phyloP scores from a whole-genome alignment of 1,139 yeast species.

The Yamadazyma spencermartinsiae region DNA sequence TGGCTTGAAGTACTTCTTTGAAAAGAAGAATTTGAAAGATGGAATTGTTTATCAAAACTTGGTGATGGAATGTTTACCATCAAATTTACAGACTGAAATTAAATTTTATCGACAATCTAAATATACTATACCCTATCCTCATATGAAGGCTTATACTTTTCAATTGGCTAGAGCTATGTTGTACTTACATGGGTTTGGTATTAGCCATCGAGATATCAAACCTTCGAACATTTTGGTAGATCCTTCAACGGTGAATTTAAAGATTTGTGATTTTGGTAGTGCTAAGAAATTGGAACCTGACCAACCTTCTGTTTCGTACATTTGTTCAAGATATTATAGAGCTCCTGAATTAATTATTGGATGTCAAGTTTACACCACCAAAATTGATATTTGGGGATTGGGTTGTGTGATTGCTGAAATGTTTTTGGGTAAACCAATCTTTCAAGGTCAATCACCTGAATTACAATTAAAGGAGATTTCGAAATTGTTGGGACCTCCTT shows the following conservation, averaged over 20 bases:
- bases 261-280: constrained; percentile 97
- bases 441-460: constrained; percentile 77
- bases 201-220: constrained; percentile 84
- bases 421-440: constrained; percentile 78
- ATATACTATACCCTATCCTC: constrained; percentile 67
- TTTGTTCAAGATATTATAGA: constrained; percentile 93
- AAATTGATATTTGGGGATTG: constrained; percentile 82
- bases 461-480: constrained; percentile 76
- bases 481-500: constrained; percentile 74
- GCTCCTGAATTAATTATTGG: constrained; percentile 90
- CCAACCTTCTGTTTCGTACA: constrained; percentile 94
- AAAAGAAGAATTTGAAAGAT: constrained; percentile 60
- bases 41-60: constrained; percentile 71
- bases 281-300: constrained; percentile 87
- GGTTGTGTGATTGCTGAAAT: constrained; percentile 87
- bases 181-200: constrained; percentile 75
- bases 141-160: constrained; percentile 75
- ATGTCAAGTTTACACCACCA: constrained; percentile 71
- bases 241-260: constrained; percentile 79
- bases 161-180: constrained; percentile 82
- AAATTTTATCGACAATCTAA: constrained; percentile 65
- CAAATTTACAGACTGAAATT: constrained; percentile 72
- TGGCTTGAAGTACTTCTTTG: constrained; percentile 62
- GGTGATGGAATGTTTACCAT: constrained; percentile 86
- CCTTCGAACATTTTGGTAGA: constrained; percentile 93